Percentiles rank a stretch among this genome's conserved stretches.
Evolutionary conservation across 495 filamentous ascomycete genomes (phyloP).

Genomic region (Tuber aestivum): DNA sequence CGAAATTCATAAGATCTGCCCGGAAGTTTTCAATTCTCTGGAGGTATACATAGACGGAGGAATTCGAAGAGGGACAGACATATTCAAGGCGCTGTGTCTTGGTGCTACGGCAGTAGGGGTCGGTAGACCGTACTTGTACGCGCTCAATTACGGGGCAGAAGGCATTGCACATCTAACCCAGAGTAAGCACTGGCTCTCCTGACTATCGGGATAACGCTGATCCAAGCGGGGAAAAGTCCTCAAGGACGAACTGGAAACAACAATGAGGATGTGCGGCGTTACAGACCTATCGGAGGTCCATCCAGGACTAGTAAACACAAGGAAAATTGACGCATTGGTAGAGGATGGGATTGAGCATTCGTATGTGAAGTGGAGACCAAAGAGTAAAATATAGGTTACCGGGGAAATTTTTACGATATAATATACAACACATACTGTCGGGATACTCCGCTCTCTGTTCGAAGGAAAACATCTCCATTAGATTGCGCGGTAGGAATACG

Average conservation of each 20-base stretch:
- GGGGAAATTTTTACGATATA: neutral
- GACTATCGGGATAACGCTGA: neutral
- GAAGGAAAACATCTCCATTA: neutral
- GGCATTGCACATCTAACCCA: slow-evolving; percentile 44
- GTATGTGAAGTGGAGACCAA: slow-evolving; percentile 49
- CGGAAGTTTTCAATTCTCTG: slow-evolving; percentile 57
- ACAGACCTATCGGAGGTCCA: slow-evolving; percentile 64
- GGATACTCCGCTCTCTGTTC: neutral
- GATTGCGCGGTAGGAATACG: neutral
- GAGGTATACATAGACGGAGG: slow-evolving; percentile 65
- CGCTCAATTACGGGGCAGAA: slow-evolving; percentile 47
- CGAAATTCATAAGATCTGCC: slow-evolving; percentile 58
- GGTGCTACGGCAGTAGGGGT: slow-evolving; percentile 61
- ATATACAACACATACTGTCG: neutral
- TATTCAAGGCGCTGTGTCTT: slow-evolving; percentile 63
- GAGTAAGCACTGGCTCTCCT: slow-evolving; percentile 30
- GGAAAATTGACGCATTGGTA: slow-evolving; percentile 63
- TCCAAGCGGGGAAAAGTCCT: slow-evolving; percentile 48
- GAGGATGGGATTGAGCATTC: slow-evolving; percentile 56
- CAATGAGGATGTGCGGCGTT: slow-evolving; percentile 73
- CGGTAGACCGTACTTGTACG: slow-evolving; percentile 58
- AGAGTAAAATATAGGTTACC: slow-evolving; percentile 26
- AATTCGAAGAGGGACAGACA: slow-evolving; percentile 58
- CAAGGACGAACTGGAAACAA: slow-evolving; percentile 68
- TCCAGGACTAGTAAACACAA: slow-evolving; percentile 64